Evolutionary conservation across 495 filamentous ascomycete genomes (phyloP).

Genomic region (Friedmanniomyces simplex): DNA sequence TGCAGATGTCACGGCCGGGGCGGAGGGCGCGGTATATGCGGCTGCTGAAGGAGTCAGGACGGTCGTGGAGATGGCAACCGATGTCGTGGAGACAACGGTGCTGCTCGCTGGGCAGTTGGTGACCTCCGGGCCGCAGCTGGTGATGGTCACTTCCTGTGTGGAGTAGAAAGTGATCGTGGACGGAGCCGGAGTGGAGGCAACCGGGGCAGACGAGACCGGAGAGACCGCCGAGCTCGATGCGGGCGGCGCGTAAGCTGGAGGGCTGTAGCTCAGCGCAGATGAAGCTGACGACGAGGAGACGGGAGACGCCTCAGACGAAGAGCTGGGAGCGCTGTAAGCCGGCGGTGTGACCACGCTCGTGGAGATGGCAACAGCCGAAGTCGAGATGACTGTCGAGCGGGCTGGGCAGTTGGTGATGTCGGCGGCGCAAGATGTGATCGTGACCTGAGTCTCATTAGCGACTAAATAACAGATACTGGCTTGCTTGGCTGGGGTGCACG

Average conservation of each 20-base stretch:
- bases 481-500: too few species aligned
- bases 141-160: slow-evolving; percentile 24
- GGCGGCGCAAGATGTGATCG: slow-evolving; percentile 13
- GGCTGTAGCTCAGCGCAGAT: background rate
- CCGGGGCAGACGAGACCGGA: background rate
- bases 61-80: slow-evolving; percentile 42
- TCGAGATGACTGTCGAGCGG: background rate
- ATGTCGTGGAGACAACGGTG: slow-evolving; percentile 32
- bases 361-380: background rate
- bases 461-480: too few species aligned
- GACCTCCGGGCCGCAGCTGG: slow-evolving; percentile 24
- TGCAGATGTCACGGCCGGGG: background rate
- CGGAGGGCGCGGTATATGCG: background rate
- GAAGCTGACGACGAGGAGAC: background rate
- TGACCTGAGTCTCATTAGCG: background rate
- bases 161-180: slow-evolving; percentile 21
- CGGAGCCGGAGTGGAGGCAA: background rate
- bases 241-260: background rate
- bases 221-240: background rate
- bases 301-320: background rate
- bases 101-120: slow-evolving; percentile 30
- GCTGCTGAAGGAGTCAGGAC: slow-evolving; percentile 20
- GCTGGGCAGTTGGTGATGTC: slow-evolving; percentile 22
- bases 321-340: background rate
- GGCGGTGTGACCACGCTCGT: slow-evolving; percentile 8